Evolutionary conservation across 75 land plant genomes (phyloP), one percentile per base, ranked within the genome.

Genomic region (Picea glauca): DNA sequence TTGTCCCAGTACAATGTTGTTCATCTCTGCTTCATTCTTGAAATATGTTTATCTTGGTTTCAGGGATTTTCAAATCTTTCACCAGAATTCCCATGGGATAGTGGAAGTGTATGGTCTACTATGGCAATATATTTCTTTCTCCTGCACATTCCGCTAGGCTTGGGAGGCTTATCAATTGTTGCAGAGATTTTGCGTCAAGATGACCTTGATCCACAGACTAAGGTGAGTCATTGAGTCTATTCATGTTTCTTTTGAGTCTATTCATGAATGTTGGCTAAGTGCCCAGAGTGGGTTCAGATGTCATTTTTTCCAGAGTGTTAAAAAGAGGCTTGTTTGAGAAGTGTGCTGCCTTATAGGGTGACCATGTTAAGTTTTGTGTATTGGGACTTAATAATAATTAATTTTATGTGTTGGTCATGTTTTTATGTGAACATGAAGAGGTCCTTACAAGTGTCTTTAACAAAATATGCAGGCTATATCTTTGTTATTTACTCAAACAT

Each of bases 61-160:
- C 76, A 89, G 84, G 79, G 79, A 14, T 90, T 92, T 43, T 92
- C 91, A 1, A 83, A 72, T 15, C 76, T 92, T 35, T 54, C 80
- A 72, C 21, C 80, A 12, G 86, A 85, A 67, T 66, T 79, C 76
- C 88, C 89, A 77, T 90, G 89, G 88, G 83, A 87, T 23, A 18
- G 23, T 79, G 89, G 82, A 62, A 80, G 79, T 62, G 23, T 87
- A 35, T 89, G 91, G 86, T 76, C 80, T 75, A 87, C 83, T n/a
- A 83, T 91, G 83, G 88, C 77, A 2, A 77, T 80, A 7, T 93
- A 91, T 78, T 79, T 88, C 32, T 86, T 88, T 72, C 83, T 77
- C 43, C 58, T 93, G 20, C 95, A 93, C 72, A 78, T 88, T 56
- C 95, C 95, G 70, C 81, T 93, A 58, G 88, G 95, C 62, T 86